phyloP scores from a whole-genome alignment of 129 eudicot species.

The Flaveria linearis region DNA sequence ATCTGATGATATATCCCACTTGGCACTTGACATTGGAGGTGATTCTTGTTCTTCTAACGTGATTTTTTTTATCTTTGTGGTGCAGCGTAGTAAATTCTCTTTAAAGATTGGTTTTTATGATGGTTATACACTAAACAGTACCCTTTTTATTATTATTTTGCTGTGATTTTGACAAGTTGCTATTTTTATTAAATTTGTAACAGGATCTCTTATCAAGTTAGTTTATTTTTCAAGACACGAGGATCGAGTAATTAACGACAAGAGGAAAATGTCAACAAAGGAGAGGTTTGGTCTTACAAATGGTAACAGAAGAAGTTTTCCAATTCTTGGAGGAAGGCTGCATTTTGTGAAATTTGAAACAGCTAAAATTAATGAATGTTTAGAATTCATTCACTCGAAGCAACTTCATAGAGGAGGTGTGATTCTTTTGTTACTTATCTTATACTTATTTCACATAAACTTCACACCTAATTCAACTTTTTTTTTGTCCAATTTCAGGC shows the following conservation, averaged over 20 bases:
- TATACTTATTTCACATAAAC: conserved; percentile 5
- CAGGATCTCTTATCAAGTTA: conserved; percentile 92
- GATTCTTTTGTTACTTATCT: conserved; percentile 16
- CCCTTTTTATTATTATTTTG: not conserved
- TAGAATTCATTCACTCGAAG: conserved; percentile 88
- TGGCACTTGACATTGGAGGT: conserved; percentile 99
- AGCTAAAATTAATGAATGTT: conserved; percentile 77
- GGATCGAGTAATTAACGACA: conserved; percentile 60
- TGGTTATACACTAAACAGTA: not conserved
- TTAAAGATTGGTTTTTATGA: conserved; percentile 3
- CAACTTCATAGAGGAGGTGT: conserved; percentile 88
- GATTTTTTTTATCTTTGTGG: conserved; percentile 8
- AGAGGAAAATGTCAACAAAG: conserved; percentile 58
- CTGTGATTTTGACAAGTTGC: conserved; percentile 7
- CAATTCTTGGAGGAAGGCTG: conserved; percentile 92
- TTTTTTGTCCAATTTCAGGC: conserved; percentile 33
- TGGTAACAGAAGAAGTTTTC: conserved; percentile 76
- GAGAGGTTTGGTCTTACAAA: conserved; percentile 69
- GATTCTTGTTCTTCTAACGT: conserved; percentile 14
- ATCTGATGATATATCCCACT: conserved; percentile 92
- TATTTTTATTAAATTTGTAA: conserved; percentile 1
- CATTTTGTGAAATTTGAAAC: conserved; percentile 99
- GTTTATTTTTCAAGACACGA: conserved; percentile 91
- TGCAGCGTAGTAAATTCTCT: not conserved
- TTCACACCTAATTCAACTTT: conserved; percentile 1